Conservation (phyloP, 2,329 filamentous ascomycete genomes). For the Fusarium solani-melongenae region DNA sequence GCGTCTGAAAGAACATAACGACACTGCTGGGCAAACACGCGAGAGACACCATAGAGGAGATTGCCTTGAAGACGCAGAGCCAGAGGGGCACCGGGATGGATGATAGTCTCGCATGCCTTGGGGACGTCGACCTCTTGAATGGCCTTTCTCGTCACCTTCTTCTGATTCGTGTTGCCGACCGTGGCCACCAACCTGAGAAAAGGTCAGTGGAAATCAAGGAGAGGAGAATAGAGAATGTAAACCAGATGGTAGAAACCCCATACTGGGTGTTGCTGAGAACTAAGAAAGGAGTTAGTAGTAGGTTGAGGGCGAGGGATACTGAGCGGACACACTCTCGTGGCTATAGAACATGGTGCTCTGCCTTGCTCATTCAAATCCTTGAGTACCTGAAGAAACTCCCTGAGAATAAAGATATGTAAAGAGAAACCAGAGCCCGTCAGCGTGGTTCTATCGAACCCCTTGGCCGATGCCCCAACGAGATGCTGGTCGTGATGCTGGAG, state of each 20-base stretch:
- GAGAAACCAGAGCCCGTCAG: background rate
- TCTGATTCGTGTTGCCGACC: constrained; percentile 77
- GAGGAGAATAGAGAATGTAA: constrained; percentile 44
- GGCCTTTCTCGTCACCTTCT: constrained; percentile 83
- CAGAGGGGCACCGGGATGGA: constrained; percentile 83
- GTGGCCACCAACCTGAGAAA: constrained; percentile 86
- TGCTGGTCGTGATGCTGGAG: constrained; percentile 16
- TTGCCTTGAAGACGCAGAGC: constrained; percentile 91
- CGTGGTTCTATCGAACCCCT: background rate
- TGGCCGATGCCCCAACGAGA: background rate
- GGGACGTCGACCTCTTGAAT: constrained; percentile 89
- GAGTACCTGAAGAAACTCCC: background rate
- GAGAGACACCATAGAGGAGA: constrained; percentile 85
- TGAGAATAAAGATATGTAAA: background rate
- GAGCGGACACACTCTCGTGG: constrained; percentile 78
- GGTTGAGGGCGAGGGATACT: background rate
- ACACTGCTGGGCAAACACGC: constrained; percentile 89
- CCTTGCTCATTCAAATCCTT: background rate
- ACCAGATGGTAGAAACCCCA: constrained; percentile 97
- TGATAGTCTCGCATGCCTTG: constrained; percentile 90
- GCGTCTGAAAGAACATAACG: constrained; percentile 85
- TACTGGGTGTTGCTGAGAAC: constrained; percentile 88
- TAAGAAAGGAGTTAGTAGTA: constrained; percentile 49
- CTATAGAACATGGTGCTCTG: constrained; percentile 84
- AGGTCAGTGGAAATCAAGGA: background rate